These are phyloP conservation scores for Hydrangea macrophylla DNA, from an alignment of 148 eudicot genomes.

Conservation along the genomic window DNA sequence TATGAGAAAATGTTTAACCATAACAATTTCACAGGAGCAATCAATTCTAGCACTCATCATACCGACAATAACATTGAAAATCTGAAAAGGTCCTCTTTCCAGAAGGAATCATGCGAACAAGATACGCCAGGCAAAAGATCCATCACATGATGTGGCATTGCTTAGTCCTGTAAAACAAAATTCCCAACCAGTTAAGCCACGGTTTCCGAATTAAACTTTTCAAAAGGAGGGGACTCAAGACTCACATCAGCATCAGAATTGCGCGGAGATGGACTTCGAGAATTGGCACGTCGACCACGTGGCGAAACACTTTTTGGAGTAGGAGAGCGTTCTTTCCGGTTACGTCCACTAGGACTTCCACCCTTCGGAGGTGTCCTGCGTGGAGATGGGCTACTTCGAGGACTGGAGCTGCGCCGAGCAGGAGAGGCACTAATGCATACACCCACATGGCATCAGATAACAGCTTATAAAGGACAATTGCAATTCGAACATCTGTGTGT, in stretches of 20 bases:
- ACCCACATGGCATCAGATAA: conserved; percentile 6
- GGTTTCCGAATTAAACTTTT: not conserved
- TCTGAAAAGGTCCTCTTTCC: conserved; percentile 6
- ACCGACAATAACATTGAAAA: conserved; percentile 16
- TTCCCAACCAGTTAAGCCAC: not conserved
- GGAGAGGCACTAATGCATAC: conserved; percentile 64
- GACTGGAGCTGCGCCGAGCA: conserved; percentile 53
- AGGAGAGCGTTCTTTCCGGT: conserved; percentile 46
- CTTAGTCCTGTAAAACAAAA: conserved; percentile 41
- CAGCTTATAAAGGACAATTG: not conserved
- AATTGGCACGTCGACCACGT: conserved; percentile 48
- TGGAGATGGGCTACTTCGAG: conserved; percentile 67
- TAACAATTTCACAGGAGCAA: conserved; percentile 9
- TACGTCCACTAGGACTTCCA: conserved; percentile 50
- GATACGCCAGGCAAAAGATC: not conserved
- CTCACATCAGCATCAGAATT: conserved; percentile 84
- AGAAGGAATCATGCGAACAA: conserved; percentile 11
- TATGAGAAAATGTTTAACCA: conserved; percentile 23
- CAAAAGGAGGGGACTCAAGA: not conserved
- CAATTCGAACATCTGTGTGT: no score
- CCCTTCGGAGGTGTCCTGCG: conserved; percentile 47
- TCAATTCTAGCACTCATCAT: conserved; percentile 17
- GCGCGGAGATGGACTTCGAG: conserved; percentile 78
- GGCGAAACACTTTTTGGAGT: conserved; percentile 61
- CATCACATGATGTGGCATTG: not conserved